phyloP scores from a whole-genome alignment of 1,284 basidiomycete species.

The Fomitopsis schrenkii region DNA sequence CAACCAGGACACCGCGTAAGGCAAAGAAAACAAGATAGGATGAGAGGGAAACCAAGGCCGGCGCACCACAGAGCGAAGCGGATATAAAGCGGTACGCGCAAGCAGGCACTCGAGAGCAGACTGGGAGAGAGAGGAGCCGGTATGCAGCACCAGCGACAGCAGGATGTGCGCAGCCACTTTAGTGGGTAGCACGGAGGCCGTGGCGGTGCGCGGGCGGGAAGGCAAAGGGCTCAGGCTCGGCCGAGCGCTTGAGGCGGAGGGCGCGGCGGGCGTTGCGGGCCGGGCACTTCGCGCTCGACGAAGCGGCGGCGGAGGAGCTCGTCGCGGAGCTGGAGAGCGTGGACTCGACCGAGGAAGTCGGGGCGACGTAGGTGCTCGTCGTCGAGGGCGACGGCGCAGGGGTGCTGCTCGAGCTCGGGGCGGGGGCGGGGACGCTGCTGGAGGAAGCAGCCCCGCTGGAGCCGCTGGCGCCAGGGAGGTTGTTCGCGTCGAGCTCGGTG shows the following conservation, averaged over 20 bases:
- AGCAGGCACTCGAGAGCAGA: not conserved
- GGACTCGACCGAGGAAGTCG: conserved; percentile 1
- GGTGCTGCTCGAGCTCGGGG: not conserved
- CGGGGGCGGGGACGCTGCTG: not conserved
- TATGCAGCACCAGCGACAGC: not conserved
- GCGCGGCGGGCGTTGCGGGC: not conserved
- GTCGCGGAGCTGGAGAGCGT: not conserved
- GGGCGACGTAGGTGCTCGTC: not conserved
- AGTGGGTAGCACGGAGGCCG: not conserved
- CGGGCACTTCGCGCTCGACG: not conserved
- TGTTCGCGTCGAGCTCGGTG: conserved; percentile 2
- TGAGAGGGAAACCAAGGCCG: not conserved
- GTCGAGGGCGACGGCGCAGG: not conserved
- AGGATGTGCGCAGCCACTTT: not conserved
- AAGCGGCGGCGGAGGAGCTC: not conserved
- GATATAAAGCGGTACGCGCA: not conserved
- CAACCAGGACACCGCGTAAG: not conserved
- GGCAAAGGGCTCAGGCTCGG: not conserved
- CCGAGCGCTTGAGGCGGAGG: conserved; percentile 1
- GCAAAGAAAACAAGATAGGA: not conserved
- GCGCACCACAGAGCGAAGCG: not conserved
- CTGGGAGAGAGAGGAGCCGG: not conserved
- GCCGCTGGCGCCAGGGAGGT: not conserved
- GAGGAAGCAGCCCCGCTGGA: not conserved
- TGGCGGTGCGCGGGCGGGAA: not conserved